Percentiles rank a stretch among this genome's conserved stretches.
Evolutionary conservation across 345 rosid genomes (phyloP).

Genomic region (Geranium rotundifolium): DNA sequence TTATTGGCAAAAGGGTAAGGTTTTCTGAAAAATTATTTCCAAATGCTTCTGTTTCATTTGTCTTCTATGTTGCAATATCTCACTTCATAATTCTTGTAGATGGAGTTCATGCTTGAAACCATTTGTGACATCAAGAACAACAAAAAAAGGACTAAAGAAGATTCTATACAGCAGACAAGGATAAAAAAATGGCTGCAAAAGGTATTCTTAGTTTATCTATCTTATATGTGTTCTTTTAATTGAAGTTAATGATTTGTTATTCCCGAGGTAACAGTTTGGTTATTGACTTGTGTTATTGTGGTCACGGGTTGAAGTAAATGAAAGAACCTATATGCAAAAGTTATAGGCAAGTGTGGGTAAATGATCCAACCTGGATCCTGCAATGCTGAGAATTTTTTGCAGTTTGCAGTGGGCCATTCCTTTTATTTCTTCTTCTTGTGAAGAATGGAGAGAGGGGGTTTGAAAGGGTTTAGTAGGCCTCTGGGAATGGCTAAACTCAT

Average conservation of each 20-base stretch:
- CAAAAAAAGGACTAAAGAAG: conserved; percentile 67
- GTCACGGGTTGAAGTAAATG: no score
- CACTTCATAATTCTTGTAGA: conserved; percentile 32
- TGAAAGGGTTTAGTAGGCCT: background rate
- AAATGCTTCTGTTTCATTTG: background rate
- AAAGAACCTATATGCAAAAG: no score
- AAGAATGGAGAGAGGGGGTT: background rate
- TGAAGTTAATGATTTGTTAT: no score
- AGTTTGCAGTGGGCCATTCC: no score
- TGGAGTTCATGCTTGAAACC: conserved; percentile 94
- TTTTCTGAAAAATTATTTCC: background rate
- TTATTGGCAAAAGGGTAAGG: conserved; percentile 52
- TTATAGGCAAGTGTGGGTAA: no score
- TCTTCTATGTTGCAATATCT: conserved; percentile 4
- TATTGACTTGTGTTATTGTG: no score
- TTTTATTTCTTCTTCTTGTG: background rate
- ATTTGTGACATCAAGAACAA: conserved; percentile 87
- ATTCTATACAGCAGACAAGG: conserved; percentile 47
- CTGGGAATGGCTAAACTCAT: no score
- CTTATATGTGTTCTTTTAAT: background rate
- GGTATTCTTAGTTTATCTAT: conserved; percentile 24
- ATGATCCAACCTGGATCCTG: no score
- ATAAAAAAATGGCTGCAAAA: conserved; percentile 94
- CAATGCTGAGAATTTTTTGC: no score
- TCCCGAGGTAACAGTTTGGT: no score